phyloP scores from a whole-genome alignment of 345 rosid species.

The Eucalyptus cloeziana region DNA sequence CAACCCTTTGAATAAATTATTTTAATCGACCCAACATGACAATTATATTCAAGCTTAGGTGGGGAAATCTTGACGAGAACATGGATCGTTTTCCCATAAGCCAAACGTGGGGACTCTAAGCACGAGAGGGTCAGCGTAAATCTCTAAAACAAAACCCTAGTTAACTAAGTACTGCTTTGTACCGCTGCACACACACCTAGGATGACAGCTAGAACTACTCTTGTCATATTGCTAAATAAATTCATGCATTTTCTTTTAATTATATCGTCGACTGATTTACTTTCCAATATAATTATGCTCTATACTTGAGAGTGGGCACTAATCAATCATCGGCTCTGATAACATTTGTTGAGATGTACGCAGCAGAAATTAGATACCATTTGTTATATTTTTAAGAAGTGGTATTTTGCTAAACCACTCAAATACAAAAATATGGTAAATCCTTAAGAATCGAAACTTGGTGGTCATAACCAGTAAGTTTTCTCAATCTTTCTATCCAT shows the following conservation, averaged over 20 bases:
- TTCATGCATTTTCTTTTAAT: neutral
- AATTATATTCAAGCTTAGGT: neutral
- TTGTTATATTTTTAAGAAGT: neutral
- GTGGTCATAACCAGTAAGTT: neutral
- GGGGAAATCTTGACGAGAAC: neutral
- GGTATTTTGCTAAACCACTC: neutral
- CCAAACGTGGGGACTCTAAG: slow-evolving; percentile 10
- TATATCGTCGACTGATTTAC: neutral
- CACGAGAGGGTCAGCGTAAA: slow-evolving; percentile 1
- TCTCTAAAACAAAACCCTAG: neutral
- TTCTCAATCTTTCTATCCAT: neutral
- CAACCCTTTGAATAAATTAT: neutral
- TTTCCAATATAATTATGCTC: neutral
- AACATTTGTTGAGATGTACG: neutral
- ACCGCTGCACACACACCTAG: neutral
- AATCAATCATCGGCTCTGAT: neutral
- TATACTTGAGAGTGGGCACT: neutral
- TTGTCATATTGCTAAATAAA: neutral
- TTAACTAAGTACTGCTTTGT: neutral
- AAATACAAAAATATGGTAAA: neutral
- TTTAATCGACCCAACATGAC: neutral
- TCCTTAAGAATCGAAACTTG: neutral
- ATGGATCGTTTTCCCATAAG: neutral
- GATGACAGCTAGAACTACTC: neutral
- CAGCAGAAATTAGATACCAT: neutral